A percentile compares a stretch with the other conserved stretches of the same genome.
phyloP scores from a whole-genome alignment of 2,329 filamentous ascomycete species.

The Verticillium alfalfae region DNA sequence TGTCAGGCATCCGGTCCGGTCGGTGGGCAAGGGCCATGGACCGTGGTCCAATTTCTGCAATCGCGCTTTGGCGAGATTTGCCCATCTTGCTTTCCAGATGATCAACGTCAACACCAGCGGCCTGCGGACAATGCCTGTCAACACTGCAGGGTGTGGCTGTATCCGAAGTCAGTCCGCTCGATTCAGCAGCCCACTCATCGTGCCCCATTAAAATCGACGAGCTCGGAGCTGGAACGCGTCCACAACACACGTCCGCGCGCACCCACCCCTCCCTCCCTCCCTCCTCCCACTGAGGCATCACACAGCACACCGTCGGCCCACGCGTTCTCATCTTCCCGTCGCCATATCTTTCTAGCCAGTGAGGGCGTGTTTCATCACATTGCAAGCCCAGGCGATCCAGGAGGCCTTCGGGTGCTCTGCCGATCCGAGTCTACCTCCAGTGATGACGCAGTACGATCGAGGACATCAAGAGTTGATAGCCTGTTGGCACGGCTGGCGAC shows the following conservation, averaged over 20 bases:
- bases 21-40: neutral
- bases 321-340: neutral
- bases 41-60: constrained; percentile 14
- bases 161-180: neutral
- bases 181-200: constrained; percentile 1
- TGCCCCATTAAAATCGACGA: neutral
- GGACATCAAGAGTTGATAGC: too few species aligned
- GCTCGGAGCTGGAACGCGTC: neutral
- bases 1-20: neutral
- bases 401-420: neutral
- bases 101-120: neutral
- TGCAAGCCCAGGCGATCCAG: neutral
- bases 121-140: neutral
- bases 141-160: neutral
- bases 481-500: neutral
- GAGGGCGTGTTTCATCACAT: neutral
- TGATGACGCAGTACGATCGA: neutral
- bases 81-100: constrained; percentile 15
- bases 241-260: neutral
- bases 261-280: neutral
- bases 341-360: neutral
- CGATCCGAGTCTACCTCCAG: neutral
- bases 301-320: neutral
- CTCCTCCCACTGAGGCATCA: neutral
- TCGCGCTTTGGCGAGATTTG: constrained; percentile 19